These are phyloP conservation scores for Monascus purpureus DNA, from an alignment of 495 filamentous ascomycete species.

Conservation along the genomic window DNA sequence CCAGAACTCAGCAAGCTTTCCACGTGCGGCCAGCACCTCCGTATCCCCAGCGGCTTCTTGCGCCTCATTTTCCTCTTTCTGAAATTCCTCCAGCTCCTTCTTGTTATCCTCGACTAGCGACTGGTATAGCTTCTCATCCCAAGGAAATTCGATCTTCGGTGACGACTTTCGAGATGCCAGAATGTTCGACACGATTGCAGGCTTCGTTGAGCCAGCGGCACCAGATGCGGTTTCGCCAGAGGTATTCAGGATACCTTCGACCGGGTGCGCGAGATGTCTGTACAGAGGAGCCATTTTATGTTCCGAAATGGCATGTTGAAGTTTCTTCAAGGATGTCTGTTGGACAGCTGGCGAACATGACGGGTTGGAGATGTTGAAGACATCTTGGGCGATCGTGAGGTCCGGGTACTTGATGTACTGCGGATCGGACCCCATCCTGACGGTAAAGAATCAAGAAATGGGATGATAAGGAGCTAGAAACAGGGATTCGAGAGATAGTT, in stretches of 20 bases:
- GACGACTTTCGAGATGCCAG: slow-evolving; percentile 52
- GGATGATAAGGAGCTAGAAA: slow-evolving; percentile 1
- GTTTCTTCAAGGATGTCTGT: slow-evolving; percentile 61
- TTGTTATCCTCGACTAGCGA: slow-evolving; percentile 76
- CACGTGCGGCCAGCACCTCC: slow-evolving; percentile 80
- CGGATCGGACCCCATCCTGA: slow-evolving; percentile 86
- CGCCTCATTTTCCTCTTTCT: slow-evolving; percentile 92
- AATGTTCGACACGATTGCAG: slow-evolving; percentile 42
- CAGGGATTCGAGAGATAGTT: slow-evolving; percentile 4
- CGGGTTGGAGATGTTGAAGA: slow-evolving; percentile 92
- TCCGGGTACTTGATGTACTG: slow-evolving; percentile 93
- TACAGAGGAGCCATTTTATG: slow-evolving; percentile 97
- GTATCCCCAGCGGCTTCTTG: slow-evolving; percentile 92
- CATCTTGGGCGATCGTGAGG: slow-evolving; percentile 84
- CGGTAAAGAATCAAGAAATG: slow-evolving; percentile 2
- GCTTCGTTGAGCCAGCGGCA: slow-evolving; percentile 44
- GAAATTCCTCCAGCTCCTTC: slow-evolving; percentile 75
- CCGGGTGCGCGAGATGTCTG: slow-evolving; percentile 83
- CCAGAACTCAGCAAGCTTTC: slow-evolving; percentile 92
- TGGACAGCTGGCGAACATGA: slow-evolving; percentile 51
- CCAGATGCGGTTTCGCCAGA: slow-evolving; percentile 51
- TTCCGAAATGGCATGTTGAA: slow-evolving; percentile 86
- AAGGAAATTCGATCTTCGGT: slow-evolving; percentile 55
- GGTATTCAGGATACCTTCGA: slow-evolving; percentile 77
- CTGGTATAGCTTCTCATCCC: slow-evolving; percentile 85